These are phyloP conservation scores for Neurospora sp. DNA, from an alignment of 495 filamentous ascomycete genomes.

Conservation along the genomic window DNA sequence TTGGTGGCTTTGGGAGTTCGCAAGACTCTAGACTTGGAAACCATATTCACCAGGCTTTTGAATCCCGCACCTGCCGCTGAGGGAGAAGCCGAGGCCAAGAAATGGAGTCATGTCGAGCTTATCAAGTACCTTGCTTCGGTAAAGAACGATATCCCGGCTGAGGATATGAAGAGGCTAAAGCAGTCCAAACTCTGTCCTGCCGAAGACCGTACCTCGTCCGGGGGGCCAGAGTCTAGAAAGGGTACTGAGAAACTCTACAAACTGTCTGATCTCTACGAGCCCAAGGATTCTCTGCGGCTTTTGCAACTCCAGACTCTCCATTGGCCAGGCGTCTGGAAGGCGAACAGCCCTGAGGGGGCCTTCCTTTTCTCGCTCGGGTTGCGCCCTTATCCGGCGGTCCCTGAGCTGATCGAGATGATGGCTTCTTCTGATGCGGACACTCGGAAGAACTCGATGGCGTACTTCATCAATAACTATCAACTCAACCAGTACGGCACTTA, in stretches of 20 bases:
- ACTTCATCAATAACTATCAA: constrained; percentile 70
- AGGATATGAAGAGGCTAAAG: constrained; percentile 71
- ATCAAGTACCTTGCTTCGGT: constrained; percentile 91
- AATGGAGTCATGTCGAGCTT: constrained; percentile 89
- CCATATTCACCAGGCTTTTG: constrained; percentile 82
- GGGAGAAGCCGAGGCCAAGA: constrained; percentile 35
- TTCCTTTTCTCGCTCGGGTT: constrained; percentile 67
- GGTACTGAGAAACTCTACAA: constrained; percentile 51
- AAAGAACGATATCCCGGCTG: constrained; percentile 73
- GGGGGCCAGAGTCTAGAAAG: constrained; percentile 33
- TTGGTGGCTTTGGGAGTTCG: constrained; percentile 70
- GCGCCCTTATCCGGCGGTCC: constrained; percentile 52
- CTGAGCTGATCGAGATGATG: constrained; percentile 69
- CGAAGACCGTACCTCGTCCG: constrained; percentile 36
- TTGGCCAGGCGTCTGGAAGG: constrained; percentile 63
- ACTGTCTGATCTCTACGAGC: constrained; percentile 78
- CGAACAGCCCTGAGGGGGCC: constrained; percentile 53
- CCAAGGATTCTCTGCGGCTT: constrained; percentile 55
- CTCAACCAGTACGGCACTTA: constrained; percentile 60
- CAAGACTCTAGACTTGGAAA: constrained; percentile 80
- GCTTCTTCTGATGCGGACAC: constrained; percentile 47
- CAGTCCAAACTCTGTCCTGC: constrained; percentile 71
- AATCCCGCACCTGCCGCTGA: constrained; percentile 32
- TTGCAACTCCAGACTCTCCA: constrained; percentile 72
- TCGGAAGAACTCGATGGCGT: constrained; percentile 61